Conservation (phyloP, 371 early-diverging fungal genomes). For the Catenaria anguillulae region DNA sequence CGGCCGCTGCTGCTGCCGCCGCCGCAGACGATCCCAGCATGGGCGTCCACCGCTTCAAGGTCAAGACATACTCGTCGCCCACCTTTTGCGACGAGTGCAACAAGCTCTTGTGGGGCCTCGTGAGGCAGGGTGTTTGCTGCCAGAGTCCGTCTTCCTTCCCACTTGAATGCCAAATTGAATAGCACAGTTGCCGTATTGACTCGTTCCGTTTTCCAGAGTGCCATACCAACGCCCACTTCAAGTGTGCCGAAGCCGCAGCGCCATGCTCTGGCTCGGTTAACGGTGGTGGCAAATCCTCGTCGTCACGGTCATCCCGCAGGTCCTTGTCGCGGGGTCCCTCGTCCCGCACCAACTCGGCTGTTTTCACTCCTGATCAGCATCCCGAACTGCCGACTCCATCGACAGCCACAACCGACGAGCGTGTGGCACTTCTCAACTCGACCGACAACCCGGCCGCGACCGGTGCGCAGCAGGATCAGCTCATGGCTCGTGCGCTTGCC, state of each 20-base stretch:
- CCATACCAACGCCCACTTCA: background rate
- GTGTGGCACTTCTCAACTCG: too few relatives aligned
- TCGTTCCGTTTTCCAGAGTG: background rate
- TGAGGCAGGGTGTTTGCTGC: slow-evolving; percentile 28
- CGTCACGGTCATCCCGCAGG: background rate
- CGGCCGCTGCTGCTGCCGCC: too few relatives aligned
- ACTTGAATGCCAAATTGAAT: background rate
- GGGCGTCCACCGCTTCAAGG: slow-evolving; percentile 17
- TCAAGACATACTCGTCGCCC: slow-evolving; percentile 20
- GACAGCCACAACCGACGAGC: too few relatives aligned
- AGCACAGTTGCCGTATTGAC: too few relatives aligned
- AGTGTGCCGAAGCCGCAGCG: background rate
- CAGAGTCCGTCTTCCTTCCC: slow-evolving; percentile 9
- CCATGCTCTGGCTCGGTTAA: background rate
- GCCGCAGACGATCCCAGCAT: too few relatives aligned
- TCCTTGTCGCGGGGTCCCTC: background rate
- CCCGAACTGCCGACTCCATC: too few relatives aligned
- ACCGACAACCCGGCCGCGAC: background rate
- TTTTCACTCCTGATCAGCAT: too few relatives aligned
- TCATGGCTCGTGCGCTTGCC: background rate
- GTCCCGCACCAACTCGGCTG: too few relatives aligned
- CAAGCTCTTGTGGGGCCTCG: slow-evolving; percentile 34
- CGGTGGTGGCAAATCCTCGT: background rate
- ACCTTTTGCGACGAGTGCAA: slow-evolving; percentile 27
- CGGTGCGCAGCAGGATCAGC: background rate